Conservation (phyloP, 2,329 filamentous ascomycete species). For the Fusarium musae region DNA sequence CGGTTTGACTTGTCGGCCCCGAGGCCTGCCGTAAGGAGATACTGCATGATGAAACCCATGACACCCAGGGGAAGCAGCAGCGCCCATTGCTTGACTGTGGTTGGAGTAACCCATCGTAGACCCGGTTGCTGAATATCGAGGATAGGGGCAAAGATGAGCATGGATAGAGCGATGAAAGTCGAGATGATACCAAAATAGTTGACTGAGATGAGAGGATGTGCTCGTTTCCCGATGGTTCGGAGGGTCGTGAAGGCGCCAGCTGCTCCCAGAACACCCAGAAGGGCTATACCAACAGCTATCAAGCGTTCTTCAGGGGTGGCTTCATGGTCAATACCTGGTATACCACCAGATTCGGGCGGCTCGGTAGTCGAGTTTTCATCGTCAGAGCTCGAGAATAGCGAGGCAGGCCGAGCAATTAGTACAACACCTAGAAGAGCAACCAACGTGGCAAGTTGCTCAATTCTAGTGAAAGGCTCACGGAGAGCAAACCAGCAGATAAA, state of each 20-base stretch:
- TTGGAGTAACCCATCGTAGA: conserved; percentile 56
- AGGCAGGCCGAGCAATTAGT: conserved; percentile 79
- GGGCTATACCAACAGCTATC: conserved; percentile 74
- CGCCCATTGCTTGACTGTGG: conserved; percentile 66
- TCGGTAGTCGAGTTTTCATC: conserved; percentile 33
- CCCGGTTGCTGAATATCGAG: conserved; percentile 58
- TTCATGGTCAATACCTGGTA: conserved; percentile 50
- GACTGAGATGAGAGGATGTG: conserved; percentile 84
- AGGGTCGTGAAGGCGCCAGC: conserved; percentile 80
- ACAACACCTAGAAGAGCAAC: conserved; percentile 83
- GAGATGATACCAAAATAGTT: conserved; percentile 84
- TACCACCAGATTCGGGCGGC: conserved; percentile 21
- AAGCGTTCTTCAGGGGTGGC: conserved; percentile 73
- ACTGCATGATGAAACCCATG: conserved; percentile 87
- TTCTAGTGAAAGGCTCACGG: conserved; percentile 80
- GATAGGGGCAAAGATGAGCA: conserved; percentile 64
- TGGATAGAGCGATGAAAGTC: conserved; percentile 71
- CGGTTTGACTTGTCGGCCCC: conserved; percentile 74
- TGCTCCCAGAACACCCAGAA: conserved; percentile 81
- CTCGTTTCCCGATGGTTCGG: conserved; percentile 80
- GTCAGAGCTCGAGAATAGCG: conserved; percentile 57
- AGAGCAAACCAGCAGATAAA: conserved; percentile 81
- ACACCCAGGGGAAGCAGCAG: conserved; percentile 75
- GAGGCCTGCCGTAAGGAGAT: conserved; percentile 82
- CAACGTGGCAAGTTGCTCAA: conserved; percentile 79